phyloP scores from a whole-genome alignment of 1,284 basidiomycete species.

The Melampsora medusae region DNA sequence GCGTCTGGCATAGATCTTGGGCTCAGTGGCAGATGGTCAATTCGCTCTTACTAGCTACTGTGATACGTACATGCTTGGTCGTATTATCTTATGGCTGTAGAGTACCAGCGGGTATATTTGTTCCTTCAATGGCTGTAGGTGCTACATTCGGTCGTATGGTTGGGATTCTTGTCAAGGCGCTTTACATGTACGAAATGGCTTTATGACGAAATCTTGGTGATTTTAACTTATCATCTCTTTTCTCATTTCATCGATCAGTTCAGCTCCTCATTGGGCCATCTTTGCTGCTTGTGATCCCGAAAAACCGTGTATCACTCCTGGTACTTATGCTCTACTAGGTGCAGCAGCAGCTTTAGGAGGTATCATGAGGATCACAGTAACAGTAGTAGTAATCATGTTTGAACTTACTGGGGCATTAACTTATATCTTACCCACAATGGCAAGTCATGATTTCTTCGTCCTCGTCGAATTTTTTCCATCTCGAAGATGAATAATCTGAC shows the following conservation, averaged over 20 bases:
- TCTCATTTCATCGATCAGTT: conserved; percentile 58
- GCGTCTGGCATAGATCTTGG: conserved; percentile 72
- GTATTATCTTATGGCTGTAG: conserved; percentile 92
- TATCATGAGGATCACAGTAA: conserved; percentile 93
- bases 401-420: conserved; percentile 97
- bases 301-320: conserved; percentile 93
- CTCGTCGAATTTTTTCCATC: conserved; percentile 20
- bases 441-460: conserved; percentile 55
- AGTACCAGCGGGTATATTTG: conserved; percentile 95
- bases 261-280: conserved; percentile 76
- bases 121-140: conserved; percentile 95
- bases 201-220: conserved; percentile 17
- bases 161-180: conserved; percentile 88
- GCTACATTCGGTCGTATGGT: conserved; percentile 94
- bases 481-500: no score
- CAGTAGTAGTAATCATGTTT: conserved; percentile 99
- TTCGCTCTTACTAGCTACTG: conserved; percentile 84
- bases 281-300: conserved; percentile 88
- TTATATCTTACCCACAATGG: conserved; percentile 98
- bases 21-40: conserved; percentile 93
- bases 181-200: conserved; percentile 67
- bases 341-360: conserved; percentile 94
- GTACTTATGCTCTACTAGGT: conserved; percentile 92
- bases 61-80: conserved; percentile 80
- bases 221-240: conserved; percentile 7